Percentiles rank a stretch among this genome's conserved stretches.
These are phyloP conservation scores for Neoboletus subvelutipes DNA, from an alignment of 768 basidiomycete species.

Conservation along the genomic window DNA sequence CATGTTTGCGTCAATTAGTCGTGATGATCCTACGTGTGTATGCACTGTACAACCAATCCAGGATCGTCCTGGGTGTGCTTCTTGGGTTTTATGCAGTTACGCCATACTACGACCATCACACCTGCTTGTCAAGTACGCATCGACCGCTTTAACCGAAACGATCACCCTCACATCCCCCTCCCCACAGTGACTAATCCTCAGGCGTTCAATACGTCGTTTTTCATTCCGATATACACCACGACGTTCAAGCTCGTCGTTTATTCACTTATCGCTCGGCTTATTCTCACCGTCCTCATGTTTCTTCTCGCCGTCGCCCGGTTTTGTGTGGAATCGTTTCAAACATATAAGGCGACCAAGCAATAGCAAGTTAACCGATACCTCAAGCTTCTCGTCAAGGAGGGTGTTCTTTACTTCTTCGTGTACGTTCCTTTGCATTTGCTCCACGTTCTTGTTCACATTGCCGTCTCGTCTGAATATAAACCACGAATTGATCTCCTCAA, in stretches of 20 bases:
- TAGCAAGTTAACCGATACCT: conserved; percentile 18
- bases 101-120: too few species aligned
- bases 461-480: neutral
- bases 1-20: conserved; percentile 3
- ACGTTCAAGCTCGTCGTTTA: conserved; percentile 3
- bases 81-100: conserved; percentile 15
- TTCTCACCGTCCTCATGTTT: conserved; percentile 14
- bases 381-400: too few species aligned
- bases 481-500: neutral
- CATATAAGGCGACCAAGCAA: too few species aligned
- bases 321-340: conserved; percentile 7
- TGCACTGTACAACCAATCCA: conserved; percentile 22
- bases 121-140: too few species aligned
- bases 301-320: conserved; percentile 3
- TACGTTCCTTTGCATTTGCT: conserved; percentile 7
- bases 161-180: neutral
- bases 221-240: neutral
- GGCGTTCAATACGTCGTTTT: conserved; percentile 18
- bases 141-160: too few species aligned
- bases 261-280: conserved; percentile 11
- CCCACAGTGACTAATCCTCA: conserved; percentile 9
- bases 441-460: neutral
- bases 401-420: too few species aligned
- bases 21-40: conserved; percentile 28
- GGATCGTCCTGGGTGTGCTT: conserved; percentile 12